Evolutionary conservation across 345 rosid genomes (phyloP), one percentile per base, ranked within the genome.

Genomic region (Gossypium anomalum): DNA sequence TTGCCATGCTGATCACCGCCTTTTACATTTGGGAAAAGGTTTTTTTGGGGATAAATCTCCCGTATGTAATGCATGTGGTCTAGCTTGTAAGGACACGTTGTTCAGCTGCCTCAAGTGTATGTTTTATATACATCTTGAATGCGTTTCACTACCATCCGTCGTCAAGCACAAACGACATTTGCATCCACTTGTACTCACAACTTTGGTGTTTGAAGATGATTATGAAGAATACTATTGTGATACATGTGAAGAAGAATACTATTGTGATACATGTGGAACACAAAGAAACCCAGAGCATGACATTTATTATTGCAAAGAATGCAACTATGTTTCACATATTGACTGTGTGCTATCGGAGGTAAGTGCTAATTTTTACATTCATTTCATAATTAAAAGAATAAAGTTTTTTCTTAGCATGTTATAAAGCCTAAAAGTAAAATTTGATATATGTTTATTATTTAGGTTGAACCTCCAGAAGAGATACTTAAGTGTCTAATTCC

Each of bases 11-110:
- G 20, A 0, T 8, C 74, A 70, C 65, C 29, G 2, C 38, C 75
- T 71, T 34, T 15, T n/a, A 38, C 48, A 71, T 56, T 56, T 71
- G 5, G 74, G 74, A 34, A 56, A 19, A 34, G 41, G n/a, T 4
- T 38, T 22, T 57, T 22, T 67, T 55, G 16, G 59, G 22, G 4
- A 41, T 13, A 2, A 7, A 55, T 13, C 3, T 41, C 63, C 9
- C 4, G 0, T 0, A 1, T 71, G 75, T 20, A 0, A 1, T 71
- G 14, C 5, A n/a, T 71, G 75, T 8, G 34, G 11, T 10, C 2
- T 7, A 34, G 20, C 6, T 10, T 71, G 75, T 43, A 5, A 2
- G 27, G 9, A 57, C 61, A 57, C 61, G 0, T 56, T 56, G n/a
- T 57, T 56, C 1, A 19, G 13, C 12, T 56, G 75, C 53, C 7